A percentile compares a stretch with the other conserved stretches of the same genome.
Conservation (phyloP, 352 stramenopile species). For the Phytopythium mirpurense region DNA sequence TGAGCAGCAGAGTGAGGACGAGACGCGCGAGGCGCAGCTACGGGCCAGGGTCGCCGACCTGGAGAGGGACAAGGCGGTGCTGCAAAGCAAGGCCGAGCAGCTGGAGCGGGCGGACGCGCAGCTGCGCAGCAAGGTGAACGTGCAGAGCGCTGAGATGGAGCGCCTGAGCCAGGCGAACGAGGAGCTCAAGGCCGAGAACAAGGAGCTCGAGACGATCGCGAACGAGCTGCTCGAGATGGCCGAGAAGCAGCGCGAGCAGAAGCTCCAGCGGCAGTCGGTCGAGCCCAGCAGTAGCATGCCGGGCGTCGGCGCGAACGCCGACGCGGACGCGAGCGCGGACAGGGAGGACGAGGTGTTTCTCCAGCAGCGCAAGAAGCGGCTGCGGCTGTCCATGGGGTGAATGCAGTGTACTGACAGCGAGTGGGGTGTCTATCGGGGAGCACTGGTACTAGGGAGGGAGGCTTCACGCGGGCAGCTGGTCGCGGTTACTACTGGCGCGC, state of each 20-base stretch:
- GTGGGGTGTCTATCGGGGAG: too few relatives aligned
- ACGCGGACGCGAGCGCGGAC: too few relatives aligned
- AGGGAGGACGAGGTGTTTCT: constrained; percentile 26
- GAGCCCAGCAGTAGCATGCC: too few relatives aligned
- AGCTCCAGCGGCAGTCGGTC: constrained; percentile 12
- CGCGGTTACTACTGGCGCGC: neutral
- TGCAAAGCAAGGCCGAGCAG: constrained; percentile 53
- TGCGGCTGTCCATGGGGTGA: constrained; percentile 33
- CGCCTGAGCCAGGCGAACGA: constrained; percentile 28
- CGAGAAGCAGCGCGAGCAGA: constrained; percentile 46
- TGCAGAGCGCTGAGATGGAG: constrained; percentile 36
- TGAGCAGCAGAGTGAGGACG: constrained; percentile 17
- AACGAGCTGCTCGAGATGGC: constrained; percentile 67
- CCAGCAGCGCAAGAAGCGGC: constrained; percentile 33
- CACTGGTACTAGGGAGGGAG: too few relatives aligned
- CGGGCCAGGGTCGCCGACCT: constrained; percentile 29
- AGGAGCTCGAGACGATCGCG: constrained; percentile 52
- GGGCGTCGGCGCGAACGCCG: neutral
- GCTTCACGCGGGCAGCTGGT: neutral
- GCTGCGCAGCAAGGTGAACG: constrained; percentile 40
- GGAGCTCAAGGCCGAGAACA: constrained; percentile 35
- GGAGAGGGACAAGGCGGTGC: constrained; percentile 65
- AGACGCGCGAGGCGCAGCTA: constrained; percentile 23
- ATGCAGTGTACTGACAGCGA: too few relatives aligned
- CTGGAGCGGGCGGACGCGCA: constrained; percentile 55